phyloP scores from a whole-genome alignment of 2,329 filamentous ascomycete genomes.

The Curvularia sp. region DNA sequence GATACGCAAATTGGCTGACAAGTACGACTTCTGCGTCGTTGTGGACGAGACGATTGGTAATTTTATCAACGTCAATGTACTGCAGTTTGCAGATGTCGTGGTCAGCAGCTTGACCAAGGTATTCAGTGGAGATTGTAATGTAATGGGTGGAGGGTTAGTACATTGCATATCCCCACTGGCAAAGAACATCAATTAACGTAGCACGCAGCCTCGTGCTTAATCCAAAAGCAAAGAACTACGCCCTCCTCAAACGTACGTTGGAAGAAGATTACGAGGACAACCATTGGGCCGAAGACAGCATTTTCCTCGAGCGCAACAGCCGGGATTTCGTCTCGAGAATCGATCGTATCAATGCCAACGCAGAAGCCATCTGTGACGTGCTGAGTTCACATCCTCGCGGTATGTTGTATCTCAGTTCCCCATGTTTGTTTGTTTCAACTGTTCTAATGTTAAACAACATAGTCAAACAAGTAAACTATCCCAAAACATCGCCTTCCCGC shows the following conservation, averaged over 20 bases:
- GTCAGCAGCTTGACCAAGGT: slow-evolving; percentile 96
- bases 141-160: slow-evolving; percentile 83
- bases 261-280: slow-evolving; percentile 78
- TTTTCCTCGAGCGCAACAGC: slow-evolving; percentile 96
- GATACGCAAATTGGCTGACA: slow-evolving; percentile 80
- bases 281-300: slow-evolving; percentile 91
- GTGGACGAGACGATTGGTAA: slow-evolving; percentile 97
- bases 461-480: slow-evolving; percentile 86
- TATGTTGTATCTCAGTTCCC: slow-evolving; percentile 25
- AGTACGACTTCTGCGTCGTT: slow-evolving; percentile 87
- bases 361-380: slow-evolving; percentile 80
- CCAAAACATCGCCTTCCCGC: slow-evolving; percentile 75
- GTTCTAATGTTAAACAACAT: slow-evolving; percentile 21
- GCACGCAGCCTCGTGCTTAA: slow-evolving; percentile 65
- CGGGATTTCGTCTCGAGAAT: slow-evolving; percentile 87
- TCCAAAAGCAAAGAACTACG: slow-evolving; percentile 74
- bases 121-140: slow-evolving; percentile 96
- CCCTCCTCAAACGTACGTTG: slow-evolving; percentile 70
- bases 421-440: not conserved
- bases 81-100: slow-evolving; percentile 87
- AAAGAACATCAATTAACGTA: slow-evolving; percentile 15
- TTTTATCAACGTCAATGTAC: slow-evolving; percentile 92
- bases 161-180: not conserved
- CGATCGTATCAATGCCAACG: slow-evolving; percentile 82
- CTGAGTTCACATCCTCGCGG: slow-evolving; percentile 65